Percentiles rank a stretch among this genome's conserved stretches.
phyloP scores from a whole-genome alignment of 2,329 filamentous ascomycete genomes.

The Diplodia sapinea region DNA sequence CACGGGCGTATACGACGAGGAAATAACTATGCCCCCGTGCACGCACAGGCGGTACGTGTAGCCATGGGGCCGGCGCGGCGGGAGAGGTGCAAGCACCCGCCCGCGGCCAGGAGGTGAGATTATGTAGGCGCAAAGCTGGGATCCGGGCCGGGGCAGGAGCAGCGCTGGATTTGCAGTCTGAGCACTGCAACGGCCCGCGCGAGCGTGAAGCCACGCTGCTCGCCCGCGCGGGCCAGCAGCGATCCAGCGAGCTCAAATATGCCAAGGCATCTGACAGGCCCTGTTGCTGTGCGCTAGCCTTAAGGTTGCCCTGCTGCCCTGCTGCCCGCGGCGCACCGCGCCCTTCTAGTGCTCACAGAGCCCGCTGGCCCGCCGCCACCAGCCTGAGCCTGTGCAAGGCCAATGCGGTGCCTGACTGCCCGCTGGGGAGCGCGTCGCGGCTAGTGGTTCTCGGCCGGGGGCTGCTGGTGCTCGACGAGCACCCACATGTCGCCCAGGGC shows the following conservation, averaged over 20 bases:
- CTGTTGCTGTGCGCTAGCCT: conserved; percentile 10
- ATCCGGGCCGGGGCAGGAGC: conserved; percentile 33
- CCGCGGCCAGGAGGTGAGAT: conserved; percentile 39
- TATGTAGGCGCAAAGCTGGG: conserved; percentile 37
- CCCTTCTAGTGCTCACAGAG: conserved; percentile 11
- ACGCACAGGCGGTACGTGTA: conserved; percentile 37
- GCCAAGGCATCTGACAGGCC: conserved; percentile 29
- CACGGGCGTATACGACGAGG: conserved; percentile 33
- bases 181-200: conserved; percentile 50
- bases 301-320: conserved; percentile 14
- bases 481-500: neutral
- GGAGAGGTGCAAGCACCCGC: conserved; percentile 43
- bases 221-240: conserved; percentile 18
- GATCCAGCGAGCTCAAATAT: conserved; percentile 24
- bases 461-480: neutral
- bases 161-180: conserved; percentile 36
- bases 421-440: neutral
- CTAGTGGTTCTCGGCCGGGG: no score
- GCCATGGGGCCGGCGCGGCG: conserved; percentile 34
- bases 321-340: conserved; percentile 1
- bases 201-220: conserved; percentile 29
- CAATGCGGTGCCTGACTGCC: conserved; percentile 8
- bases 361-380: conserved; percentile 16
- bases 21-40: conserved; percentile 35
- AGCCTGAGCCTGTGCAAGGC: neutral